Conservation (phyloP, 1,284 basidiomycete genomes). For the Phlebopus sp. region DNA sequence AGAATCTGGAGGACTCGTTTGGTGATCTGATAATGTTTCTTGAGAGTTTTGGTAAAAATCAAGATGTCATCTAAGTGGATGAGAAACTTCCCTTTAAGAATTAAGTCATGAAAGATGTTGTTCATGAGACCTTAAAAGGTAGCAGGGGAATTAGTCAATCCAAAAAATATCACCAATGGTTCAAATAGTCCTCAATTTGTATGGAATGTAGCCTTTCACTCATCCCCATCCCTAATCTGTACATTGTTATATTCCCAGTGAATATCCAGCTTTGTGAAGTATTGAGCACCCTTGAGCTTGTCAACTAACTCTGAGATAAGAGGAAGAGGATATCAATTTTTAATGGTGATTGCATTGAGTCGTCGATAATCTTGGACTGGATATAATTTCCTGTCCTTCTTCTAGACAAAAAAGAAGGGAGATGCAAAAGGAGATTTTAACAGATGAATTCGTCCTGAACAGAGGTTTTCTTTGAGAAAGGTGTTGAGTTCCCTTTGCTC, state of each 20-base stretch:
- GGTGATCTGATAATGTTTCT: no score
- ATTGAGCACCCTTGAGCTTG: slow-evolving; percentile 17
- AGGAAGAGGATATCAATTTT: slow-evolving; percentile 31
- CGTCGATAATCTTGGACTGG: slow-evolving; percentile 31
- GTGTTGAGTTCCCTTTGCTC: slow-evolving; percentile 12
- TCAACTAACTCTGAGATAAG: slow-evolving; percentile 31
- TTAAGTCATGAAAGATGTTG: no score
- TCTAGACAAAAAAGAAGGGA: slow-evolving; percentile 34
- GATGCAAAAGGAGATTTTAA: slow-evolving; percentile 21
- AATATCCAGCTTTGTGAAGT: slow-evolving; percentile 33
- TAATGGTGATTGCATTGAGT: slow-evolving; percentile 31
- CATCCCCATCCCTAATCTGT: not conserved
- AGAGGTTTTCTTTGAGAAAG: slow-evolving; percentile 25
- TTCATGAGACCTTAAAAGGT: no score
- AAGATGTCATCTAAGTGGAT: no score
- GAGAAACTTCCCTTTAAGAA: no score
- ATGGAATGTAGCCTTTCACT: not conserved
- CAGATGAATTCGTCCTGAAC: slow-evolving; percentile 5
- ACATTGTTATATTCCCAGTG: slow-evolving; percentile 20
- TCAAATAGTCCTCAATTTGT: not conserved
- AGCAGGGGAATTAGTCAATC: no score
- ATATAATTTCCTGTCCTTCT: slow-evolving; percentile 33
- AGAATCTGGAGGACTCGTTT: no score
- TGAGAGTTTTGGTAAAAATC: no score
- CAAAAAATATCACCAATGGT: no score